Evolutionary conservation across 495 filamentous ascomycete species (phyloP).

Genomic region (Xylaria bambusicola): DNA sequence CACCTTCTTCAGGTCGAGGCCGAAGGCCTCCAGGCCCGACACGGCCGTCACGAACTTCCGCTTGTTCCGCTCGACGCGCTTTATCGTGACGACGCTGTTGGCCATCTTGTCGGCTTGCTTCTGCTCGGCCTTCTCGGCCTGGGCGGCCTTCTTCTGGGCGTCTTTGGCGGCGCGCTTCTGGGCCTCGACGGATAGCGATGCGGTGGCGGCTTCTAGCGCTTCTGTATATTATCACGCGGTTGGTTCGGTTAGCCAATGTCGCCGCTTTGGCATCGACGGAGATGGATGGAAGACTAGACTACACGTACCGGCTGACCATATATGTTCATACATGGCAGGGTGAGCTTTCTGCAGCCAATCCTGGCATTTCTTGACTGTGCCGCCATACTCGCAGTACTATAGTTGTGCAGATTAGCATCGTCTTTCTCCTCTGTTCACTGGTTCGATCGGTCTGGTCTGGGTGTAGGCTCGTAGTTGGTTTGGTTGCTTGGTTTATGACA

Average conservation of each 20-base stretch:
- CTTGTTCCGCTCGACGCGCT: constrained; percentile 97
- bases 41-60: constrained; percentile 92
- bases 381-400: constrained; percentile 98
- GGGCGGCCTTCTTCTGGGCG: constrained; percentile 90
- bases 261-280: no score
- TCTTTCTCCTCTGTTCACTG: neutral
- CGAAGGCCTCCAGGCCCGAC: constrained; percentile 85
- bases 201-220: constrained; percentile 77
- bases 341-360: constrained; percentile 86
- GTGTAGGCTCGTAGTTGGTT: constrained; percentile 1
- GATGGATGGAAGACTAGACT: no score
- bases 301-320: constrained; percentile 80
- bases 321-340: constrained; percentile 66
- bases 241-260: constrained; percentile 19
- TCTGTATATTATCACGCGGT: constrained; percentile 55
- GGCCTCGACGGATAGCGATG: constrained; percentile 81
- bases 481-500: constrained; percentile 20
- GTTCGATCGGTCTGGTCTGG: neutral
- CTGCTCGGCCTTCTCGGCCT: constrained; percentile 79
- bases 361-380: constrained; percentile 95
- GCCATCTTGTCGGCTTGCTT: constrained; percentile 77
- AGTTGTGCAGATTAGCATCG: constrained; percentile 27
- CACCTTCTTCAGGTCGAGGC: constrained; percentile 89
- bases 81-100: constrained; percentile 81
- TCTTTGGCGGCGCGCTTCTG: constrained; percentile 93